phyloP scores from a whole-genome alignment of 163 green algal species.

The Smithsoniella earleae region DNA sequence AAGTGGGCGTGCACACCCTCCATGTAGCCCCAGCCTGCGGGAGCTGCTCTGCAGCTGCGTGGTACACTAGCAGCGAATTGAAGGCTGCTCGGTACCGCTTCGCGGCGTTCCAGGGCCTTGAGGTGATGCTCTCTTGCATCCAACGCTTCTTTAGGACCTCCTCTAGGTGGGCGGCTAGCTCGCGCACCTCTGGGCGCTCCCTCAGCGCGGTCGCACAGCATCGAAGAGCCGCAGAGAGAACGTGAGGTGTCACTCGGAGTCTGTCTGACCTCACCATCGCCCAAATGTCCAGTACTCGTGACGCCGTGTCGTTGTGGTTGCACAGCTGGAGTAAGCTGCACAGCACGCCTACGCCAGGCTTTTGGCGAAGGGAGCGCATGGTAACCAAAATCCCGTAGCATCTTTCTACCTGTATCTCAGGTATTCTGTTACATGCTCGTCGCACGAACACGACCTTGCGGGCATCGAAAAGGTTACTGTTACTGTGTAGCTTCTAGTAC shows the following conservation, averaged over 20 bases:
- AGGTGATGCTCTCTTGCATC: neutral
- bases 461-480: too few species aligned
- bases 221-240: neutral
- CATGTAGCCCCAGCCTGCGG: neutral
- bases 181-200: constrained; percentile 9
- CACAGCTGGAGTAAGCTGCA: constrained; percentile 27
- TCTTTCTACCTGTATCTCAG: neutral
- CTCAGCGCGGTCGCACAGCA: neutral
- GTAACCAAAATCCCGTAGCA: constrained; percentile 2
- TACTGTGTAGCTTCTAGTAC: too few species aligned
- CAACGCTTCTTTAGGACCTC: neutral
- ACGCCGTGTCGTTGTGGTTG: neutral
- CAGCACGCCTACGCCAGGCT: constrained; percentile 14
- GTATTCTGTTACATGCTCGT: neutral
- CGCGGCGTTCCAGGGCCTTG: neutral
- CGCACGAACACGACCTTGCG: neutral
- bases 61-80: constrained; percentile 2
- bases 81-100: neutral
- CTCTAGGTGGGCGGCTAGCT: neutral
- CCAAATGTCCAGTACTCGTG: constrained; percentile 18
- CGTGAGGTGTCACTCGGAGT: constrained; percentile 8
- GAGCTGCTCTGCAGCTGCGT: neutral
- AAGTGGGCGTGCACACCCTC: neutral
- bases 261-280: neutral
- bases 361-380: neutral